Percentiles rank a stretch among this genome's conserved stretches.
Conservation (phyloP, 768 basidiomycete species). For the Naganishia kalamii region DNA sequence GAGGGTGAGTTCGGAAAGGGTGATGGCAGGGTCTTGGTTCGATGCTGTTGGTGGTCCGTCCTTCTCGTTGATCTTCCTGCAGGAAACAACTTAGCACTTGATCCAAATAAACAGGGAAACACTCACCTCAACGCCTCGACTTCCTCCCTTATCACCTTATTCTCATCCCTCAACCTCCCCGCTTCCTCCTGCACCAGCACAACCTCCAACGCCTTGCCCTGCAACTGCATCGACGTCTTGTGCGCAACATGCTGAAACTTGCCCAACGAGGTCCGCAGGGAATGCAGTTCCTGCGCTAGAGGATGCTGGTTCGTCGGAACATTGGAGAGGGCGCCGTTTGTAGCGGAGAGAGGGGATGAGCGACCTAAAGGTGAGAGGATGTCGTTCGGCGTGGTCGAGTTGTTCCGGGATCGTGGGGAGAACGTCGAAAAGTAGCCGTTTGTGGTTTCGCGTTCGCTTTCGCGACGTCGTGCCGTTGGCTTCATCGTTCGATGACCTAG, state of each 20-base stretch:
- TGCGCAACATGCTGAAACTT: conserved; percentile 44
- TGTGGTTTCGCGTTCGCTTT: background rate
- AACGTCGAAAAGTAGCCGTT: background rate
- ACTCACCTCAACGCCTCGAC: conserved; percentile 34
- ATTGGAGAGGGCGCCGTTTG: too few species aligned
- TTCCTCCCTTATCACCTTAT: conserved; percentile 28
- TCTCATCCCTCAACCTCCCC: conserved; percentile 23
- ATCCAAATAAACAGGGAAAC: background rate
- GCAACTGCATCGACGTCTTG: conserved; percentile 41
- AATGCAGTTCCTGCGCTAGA: conserved; percentile 40
- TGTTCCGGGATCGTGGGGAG: background rate
- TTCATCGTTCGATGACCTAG: background rate
- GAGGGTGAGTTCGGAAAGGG: conserved; percentile 42
- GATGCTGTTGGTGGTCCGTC: background rate
- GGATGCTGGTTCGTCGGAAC: conserved; percentile 30
- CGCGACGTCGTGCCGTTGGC: background rate
- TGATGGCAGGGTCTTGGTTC: background rate
- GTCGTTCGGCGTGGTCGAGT: background rate
- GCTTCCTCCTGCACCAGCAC: conserved; percentile 27
- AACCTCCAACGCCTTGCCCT: conserved; percentile 40
- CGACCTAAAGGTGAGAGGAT: background rate
- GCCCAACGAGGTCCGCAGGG: conserved; percentile 38
- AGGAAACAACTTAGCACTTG: background rate
- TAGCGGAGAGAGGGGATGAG: background rate
- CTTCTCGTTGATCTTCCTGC: background rate